phyloP scores from a whole-genome alignment of 176 grass and related monocot genomes.

The Oryza rufipogon region DNA sequence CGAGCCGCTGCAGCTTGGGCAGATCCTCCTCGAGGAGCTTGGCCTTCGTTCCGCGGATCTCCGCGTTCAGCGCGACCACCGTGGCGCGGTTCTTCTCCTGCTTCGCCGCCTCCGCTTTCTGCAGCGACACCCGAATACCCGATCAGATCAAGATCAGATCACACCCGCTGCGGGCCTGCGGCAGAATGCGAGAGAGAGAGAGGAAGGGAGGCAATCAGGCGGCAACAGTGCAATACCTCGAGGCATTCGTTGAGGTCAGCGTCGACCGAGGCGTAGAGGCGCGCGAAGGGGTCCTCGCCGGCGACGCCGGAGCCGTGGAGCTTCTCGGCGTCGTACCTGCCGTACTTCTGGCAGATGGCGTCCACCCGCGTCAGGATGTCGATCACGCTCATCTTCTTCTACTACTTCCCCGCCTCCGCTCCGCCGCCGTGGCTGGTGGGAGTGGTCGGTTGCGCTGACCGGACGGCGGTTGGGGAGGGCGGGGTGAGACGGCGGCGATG shows the following conservation, averaged over 20 bases:
- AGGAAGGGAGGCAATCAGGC: too few relatives aligned
- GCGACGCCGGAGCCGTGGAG: constrained; percentile 86
- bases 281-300: constrained; percentile 92
- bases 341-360: constrained; percentile 95
- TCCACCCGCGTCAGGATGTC: constrained; percentile 93
- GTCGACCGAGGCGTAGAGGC: constrained; percentile 79
- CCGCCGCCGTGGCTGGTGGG: background rate
- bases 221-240: constrained; percentile 41
- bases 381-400: constrained; percentile 72
- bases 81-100: constrained; percentile 83
- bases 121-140: background rate
- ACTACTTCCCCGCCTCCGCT: background rate
- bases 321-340: constrained; percentile 84
- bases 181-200: background rate
- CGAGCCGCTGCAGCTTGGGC: constrained; percentile 88
- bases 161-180: background rate
- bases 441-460: background rate
- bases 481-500: background rate
- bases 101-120: constrained; percentile 84
- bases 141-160: constrained; percentile 40
- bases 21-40: constrained; percentile 80
- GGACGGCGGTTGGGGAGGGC: background rate
- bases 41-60: constrained; percentile 87
- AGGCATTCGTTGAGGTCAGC: constrained; percentile 73
- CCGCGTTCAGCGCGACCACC: constrained; percentile 76